These are phyloP conservation scores for Triangularia setosa DNA, from an alignment of 2,329 filamentous ascomycete species.

Conservation along the genomic window DNA sequence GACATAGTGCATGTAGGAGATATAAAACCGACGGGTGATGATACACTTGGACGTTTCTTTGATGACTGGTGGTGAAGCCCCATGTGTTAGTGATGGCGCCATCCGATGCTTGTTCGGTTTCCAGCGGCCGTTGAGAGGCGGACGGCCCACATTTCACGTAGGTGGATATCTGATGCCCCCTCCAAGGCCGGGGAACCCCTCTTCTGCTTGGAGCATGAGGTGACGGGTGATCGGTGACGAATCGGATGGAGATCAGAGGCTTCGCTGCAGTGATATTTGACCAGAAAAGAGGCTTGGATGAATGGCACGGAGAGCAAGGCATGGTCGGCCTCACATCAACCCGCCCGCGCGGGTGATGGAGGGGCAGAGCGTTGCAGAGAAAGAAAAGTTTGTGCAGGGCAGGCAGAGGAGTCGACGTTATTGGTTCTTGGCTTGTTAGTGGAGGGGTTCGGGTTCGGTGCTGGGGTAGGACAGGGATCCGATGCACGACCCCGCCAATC, in stretches of 20 bases:
- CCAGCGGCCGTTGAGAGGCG: slow-evolving; percentile 1
- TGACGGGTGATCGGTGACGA: neutral
- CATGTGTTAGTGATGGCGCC: slow-evolving; percentile 1
- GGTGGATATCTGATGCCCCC: neutral
- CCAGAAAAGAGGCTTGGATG: neutral
- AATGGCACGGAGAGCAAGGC: neutral
- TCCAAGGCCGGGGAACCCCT: neutral
- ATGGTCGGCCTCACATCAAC: neutral
- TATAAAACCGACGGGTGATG: neutral
- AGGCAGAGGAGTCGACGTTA: neutral
- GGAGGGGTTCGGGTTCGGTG: neutral
- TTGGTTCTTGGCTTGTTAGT: neutral
- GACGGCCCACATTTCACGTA: neutral
- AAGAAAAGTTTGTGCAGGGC: neutral
- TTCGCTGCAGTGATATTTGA: neutral
- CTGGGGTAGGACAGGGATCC: neutral
- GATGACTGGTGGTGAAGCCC: neutral
- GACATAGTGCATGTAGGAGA: neutral
- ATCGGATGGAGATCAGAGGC: neutral
- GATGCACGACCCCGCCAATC: neutral
- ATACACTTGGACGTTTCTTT: neutral
- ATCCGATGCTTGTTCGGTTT: slow-evolving; percentile 7
- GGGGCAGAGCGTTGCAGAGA: neutral
- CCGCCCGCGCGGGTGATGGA: neutral
- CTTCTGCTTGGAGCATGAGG: neutral